A percentile compares a stretch with the other conserved stretches of the same genome.
Evolutionary conservation across 345 rosid genomes (phyloP).

Genomic region (Gossypium arboreum): DNA sequence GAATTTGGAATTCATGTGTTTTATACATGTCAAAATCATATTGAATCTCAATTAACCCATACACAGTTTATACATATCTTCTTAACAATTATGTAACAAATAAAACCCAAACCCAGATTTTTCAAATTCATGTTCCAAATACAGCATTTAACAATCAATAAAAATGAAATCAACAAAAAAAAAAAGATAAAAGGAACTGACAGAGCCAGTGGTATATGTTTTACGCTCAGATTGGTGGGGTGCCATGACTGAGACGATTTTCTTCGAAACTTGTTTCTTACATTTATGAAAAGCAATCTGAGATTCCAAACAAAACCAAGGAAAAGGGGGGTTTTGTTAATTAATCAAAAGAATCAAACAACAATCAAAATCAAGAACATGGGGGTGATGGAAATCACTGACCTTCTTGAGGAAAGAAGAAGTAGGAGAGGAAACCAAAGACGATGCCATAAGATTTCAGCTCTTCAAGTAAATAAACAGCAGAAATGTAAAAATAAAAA

Average conservation of each 20-base stretch:
- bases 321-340: neutral
- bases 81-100: no score
- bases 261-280: conserved; percentile 48
- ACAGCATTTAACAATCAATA: neutral
- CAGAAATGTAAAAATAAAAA: neutral
- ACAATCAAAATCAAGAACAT: neutral
- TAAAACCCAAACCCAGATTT: neutral
- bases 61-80: no score
- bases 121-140: neutral
- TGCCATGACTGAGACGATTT: conserved; percentile 68
- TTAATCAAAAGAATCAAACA: neutral
- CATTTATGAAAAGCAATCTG: conserved; percentile 44
- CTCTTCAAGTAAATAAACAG: neutral
- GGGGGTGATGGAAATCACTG: neutral
- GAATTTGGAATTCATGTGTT: no score
- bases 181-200: conserved; percentile 17
- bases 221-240: conserved; percentile 72
- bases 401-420: conserved; percentile 36
- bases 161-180: neutral
- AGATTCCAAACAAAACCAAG: conserved; percentile 10
- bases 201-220: conserved; percentile 82
- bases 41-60: no score
- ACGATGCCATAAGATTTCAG: conserved; percentile 37
- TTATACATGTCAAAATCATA: no score
- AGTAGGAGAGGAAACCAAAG: conserved; percentile 31